Percentiles rank a stretch among this genome's conserved stretches.
Conservation (phyloP, 371 early-diverging fungal species). For the Nosema muscidifuracis region DNA sequence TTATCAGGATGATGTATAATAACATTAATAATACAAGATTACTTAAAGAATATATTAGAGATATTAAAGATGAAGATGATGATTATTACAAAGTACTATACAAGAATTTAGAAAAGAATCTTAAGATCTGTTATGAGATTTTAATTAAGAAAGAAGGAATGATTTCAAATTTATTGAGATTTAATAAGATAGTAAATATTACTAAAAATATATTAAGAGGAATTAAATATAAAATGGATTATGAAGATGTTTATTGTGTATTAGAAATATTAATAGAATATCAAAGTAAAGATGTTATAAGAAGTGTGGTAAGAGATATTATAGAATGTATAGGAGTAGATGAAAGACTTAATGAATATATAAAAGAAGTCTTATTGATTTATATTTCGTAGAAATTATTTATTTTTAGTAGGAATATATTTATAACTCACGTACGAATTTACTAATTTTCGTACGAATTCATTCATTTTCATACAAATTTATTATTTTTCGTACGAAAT, state of each 20-base stretch:
- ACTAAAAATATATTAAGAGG: not conserved
- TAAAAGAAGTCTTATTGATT: not conserved
- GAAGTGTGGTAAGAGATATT: not conserved
- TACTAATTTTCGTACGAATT: too few relatives aligned
- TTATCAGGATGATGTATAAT: not conserved
- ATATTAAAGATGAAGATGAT: too few relatives aligned
- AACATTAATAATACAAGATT: not conserved
- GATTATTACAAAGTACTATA: too few relatives aligned
- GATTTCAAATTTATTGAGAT: too few relatives aligned
- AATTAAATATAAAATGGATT: not conserved
- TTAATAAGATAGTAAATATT: not conserved
- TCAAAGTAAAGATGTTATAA: not conserved
- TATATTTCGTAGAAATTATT: too few relatives aligned
- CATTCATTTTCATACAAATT: too few relatives aligned
- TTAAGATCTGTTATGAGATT: too few relatives aligned
- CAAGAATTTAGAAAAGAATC: too few relatives aligned
- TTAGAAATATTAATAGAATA: not conserved
- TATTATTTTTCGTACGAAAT: too few relatives aligned
- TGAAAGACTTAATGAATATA: not conserved
- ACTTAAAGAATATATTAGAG: not conserved
- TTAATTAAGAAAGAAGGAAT: too few relatives aligned
- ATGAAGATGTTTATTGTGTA: not conserved
- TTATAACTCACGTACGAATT: too few relatives aligned
- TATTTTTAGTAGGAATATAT: too few relatives aligned
- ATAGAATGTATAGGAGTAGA: not conserved